These are phyloP conservation scores for Magnusiomyces fungicola DNA, from an alignment of 1,139 yeast genomes.

Conservation along the genomic window DNA sequence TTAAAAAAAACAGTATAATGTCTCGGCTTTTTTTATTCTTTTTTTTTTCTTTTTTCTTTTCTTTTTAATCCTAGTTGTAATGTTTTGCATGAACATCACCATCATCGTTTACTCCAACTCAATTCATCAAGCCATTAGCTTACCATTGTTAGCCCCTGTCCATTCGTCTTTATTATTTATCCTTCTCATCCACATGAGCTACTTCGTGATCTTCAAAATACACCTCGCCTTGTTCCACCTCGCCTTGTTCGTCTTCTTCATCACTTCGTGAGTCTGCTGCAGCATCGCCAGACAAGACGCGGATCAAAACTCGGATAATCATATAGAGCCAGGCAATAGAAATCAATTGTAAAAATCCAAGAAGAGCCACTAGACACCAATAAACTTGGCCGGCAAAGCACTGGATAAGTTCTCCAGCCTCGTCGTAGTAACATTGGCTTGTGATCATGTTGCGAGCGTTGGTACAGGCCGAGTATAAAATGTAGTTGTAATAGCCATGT, in stretches of 20 bases:
- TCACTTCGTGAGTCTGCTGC: slow-evolving; percentile 80
- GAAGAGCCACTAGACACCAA: slow-evolving; percentile 46
- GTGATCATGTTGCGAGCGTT: slow-evolving; percentile 26
- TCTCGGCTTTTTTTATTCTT: no score
- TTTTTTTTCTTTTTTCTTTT: no score
- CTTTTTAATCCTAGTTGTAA: no score
- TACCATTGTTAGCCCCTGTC: neutral
- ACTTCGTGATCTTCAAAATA: no score
- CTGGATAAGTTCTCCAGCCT: slow-evolving; percentile 29
- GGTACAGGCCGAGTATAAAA: slow-evolving; percentile 39
- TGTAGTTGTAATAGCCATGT: slow-evolving; percentile 67
- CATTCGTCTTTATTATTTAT: neutral
- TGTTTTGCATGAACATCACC: no score
- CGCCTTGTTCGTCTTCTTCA: slow-evolving; percentile 44
- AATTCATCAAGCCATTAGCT: no score
- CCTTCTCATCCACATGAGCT: no score
- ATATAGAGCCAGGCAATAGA: slow-evolving; percentile 68
- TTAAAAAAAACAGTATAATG: no score
- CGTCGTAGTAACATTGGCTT: slow-evolving; percentile 23
- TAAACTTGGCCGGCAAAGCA: slow-evolving; percentile 57
- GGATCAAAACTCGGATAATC: slow-evolving; percentile 61
- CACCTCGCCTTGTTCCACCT: slow-evolving; percentile 2
- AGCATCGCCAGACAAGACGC: slow-evolving; percentile 57
- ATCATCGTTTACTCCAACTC: no score
- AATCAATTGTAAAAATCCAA: slow-evolving; percentile 60